Conservation (phyloP, 2,329 filamentous ascomycete genomes). For the Tolypocladium paradoxum region DNA sequence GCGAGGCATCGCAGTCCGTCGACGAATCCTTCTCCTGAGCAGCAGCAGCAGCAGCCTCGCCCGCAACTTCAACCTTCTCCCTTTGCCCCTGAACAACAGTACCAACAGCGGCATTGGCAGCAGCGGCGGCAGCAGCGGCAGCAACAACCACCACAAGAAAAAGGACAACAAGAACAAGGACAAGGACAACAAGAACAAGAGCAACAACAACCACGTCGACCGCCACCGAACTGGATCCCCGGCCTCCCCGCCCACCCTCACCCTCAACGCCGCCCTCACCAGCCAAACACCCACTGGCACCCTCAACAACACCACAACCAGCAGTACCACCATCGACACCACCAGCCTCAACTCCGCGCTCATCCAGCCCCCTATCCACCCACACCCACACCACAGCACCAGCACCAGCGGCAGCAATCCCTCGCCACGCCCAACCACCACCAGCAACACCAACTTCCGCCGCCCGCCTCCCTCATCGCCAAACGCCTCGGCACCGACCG, state of each 20-base stretch:
- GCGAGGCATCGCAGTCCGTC: not conserved
- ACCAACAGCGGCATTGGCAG: not conserved
- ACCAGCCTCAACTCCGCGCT: not conserved
- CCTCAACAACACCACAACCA: slow-evolving; percentile 8
- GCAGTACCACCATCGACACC: slow-evolving; percentile 6
- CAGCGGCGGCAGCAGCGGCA: not conserved
- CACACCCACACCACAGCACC: slow-evolving; percentile 2
- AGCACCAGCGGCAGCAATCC: slow-evolving; percentile 13
- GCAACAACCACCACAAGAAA: not conserved
- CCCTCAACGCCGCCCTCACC: slow-evolving; percentile 4
- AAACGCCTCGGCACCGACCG: slow-evolving; percentile 41
- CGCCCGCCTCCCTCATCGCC: slow-evolving; percentile 31
- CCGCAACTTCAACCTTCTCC: not conserved
- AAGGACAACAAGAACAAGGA: not conserved
- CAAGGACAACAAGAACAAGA: not conserved
- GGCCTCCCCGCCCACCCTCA: slow-evolving; percentile 5
- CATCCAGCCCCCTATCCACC: slow-evolving; percentile 1
- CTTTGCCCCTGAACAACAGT: not conserved
- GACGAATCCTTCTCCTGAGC: not conserved
- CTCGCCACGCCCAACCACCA: slow-evolving; percentile 1
- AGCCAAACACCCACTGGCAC: slow-evolving; percentile 7
- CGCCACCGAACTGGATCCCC: slow-evolving; percentile 1
- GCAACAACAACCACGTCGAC: not conserved
- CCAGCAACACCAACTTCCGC: slow-evolving; percentile 8
- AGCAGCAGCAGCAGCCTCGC: not conserved